Percentiles rank a stretch among this genome's conserved stretches.
Evolutionary conservation across 2,329 filamentous ascomycete species (phyloP).

Genomic region (Parastagonospora nodorum): DNA sequence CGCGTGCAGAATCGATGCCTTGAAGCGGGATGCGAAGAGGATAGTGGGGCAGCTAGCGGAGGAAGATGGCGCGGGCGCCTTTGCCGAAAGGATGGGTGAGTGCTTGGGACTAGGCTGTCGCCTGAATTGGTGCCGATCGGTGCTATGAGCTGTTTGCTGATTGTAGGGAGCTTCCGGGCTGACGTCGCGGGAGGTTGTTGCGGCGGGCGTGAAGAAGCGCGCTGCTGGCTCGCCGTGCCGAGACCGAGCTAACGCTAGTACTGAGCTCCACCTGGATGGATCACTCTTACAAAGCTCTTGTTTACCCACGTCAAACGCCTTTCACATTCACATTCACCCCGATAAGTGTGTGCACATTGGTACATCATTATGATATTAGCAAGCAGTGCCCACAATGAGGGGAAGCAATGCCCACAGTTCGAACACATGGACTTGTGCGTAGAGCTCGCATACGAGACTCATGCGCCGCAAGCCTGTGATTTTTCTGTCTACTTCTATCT

Average conservation of each 20-base stretch:
- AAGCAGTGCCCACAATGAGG: no score
- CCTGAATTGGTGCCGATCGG: slow-evolving; percentile 16
- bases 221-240: slow-evolving; percentile 6
- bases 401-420: no score
- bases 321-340: not conserved
- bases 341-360: no score
- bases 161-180: slow-evolving; percentile 21
- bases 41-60: slow-evolving; percentile 40
- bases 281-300: not conserved
- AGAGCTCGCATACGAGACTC: no score
- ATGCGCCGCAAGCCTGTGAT: no score
- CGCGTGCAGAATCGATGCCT: slow-evolving; percentile 34
- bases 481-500: no score
- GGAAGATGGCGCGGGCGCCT: slow-evolving; percentile 30
- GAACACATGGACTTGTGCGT: no score
- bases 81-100: slow-evolving; percentile 5
- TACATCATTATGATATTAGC: no score
- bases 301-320: not conserved
- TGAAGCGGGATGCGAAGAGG: slow-evolving; percentile 35
- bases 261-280: no score
- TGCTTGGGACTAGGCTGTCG: slow-evolving; percentile 8
- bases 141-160: slow-evolving; percentile 24
- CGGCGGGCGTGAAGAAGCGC: slow-evolving; percentile 8
- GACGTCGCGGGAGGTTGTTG: slow-evolving; percentile 15
- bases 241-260: slow-evolving; percentile 1